Evolutionary conservation across 257 asterid species (phyloP).

Genomic region (Capsicum rhomboideum): DNA sequence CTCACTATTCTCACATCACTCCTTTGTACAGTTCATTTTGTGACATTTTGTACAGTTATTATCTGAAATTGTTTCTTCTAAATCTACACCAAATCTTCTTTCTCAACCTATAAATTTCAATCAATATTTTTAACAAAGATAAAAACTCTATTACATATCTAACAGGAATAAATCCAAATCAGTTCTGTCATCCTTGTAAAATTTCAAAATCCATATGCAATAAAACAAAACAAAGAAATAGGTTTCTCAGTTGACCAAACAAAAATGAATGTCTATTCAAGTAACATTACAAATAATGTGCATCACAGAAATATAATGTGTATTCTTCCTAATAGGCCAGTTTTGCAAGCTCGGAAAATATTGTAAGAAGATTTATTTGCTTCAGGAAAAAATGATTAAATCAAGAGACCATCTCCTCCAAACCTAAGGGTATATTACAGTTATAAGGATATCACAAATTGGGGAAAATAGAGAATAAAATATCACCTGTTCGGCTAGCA

Average conservation of each 20-base stretch:
- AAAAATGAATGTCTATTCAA: not conserved
- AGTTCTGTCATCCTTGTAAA: not conserved
- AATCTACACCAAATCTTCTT: not conserved
- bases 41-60: not conserved
- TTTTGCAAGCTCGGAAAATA: not conserved
- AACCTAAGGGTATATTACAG: not conserved
- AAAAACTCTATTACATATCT: not conserved
- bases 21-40: not conserved
- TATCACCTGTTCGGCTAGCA: constrained; percentile 6
- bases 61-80: not conserved
- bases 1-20: not conserved
- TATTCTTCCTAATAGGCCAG: not conserved
- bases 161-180: not conserved
- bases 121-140: not conserved
- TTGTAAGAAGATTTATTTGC: not conserved
- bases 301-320: not conserved
- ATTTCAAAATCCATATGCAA: not conserved
- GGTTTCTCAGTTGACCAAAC: not conserved
- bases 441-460: not conserved
- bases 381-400: not conserved
- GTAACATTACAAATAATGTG: not conserved
- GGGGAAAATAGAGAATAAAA: not conserved
- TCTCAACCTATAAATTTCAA: not conserved
- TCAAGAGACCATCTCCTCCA: not conserved
- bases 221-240: not conserved